Percentiles rank a stretch among this genome's conserved stretches.
phyloP scores from a whole-genome alignment of 352 stramenopile species.

The Peronospora belbahrii region DNA sequence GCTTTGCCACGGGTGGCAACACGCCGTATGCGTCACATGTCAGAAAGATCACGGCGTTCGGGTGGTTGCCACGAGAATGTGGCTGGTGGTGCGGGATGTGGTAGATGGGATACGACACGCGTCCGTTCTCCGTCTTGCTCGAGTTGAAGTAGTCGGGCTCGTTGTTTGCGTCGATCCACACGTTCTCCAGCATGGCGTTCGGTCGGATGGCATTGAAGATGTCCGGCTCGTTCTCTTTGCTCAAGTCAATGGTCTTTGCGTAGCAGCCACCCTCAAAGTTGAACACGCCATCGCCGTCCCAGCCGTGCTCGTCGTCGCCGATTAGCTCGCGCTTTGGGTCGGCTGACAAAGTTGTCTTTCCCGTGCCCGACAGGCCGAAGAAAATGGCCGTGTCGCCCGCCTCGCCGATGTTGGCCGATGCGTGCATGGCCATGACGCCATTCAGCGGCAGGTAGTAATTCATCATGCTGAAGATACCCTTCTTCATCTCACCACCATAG shows the following conservation, averaged over 20 bases:
- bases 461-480: constrained; percentile 98
- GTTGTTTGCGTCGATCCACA: constrained; percentile 73
- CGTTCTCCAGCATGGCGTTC: constrained; percentile 96
- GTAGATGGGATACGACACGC: constrained; percentile 97
- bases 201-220: constrained; percentile 95
- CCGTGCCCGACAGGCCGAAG: constrained; percentile 91
- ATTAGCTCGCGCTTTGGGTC: constrained; percentile 82
- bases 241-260: constrained; percentile 97
- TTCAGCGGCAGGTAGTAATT: constrained; percentile 96
- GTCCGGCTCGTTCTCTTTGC: constrained; percentile 93
- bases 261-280: constrained; percentile 99
- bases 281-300: constrained; percentile 96
- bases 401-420: constrained; percentile 95
- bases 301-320: constrained; percentile 92
- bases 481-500: constrained; percentile 99
- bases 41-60: constrained; percentile 96
- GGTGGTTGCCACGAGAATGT: constrained; percentile 86
- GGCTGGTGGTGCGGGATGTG: constrained; percentile 94
- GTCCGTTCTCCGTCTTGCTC: constrained; percentile 96
- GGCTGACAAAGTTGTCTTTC: constrained; percentile 90
- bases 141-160: constrained; percentile 93
- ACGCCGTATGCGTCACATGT: constrained; percentile 98
- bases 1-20: constrained; percentile 93
- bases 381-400: constrained; percentile 94
- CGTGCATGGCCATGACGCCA: constrained; percentile 97